Evolutionary conservation across 257 asterid genomes (phyloP), one percentile per base, ranked within the genome.

Genomic region (Cinchona pubescens): DNA sequence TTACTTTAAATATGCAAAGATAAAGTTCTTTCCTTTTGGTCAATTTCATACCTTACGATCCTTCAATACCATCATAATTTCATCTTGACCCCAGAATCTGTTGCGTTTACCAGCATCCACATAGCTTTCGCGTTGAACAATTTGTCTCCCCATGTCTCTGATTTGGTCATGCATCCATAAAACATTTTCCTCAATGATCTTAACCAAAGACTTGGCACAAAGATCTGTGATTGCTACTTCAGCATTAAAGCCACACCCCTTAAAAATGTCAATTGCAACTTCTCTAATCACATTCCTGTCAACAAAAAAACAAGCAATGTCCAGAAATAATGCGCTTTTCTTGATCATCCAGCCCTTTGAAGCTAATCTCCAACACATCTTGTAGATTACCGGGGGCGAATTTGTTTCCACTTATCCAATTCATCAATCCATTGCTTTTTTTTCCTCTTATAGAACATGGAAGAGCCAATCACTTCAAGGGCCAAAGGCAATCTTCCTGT

Each of bases 121-220:
- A 63, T 49, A 25, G 64, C 37, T 71, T 61, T 79, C 83, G 21
- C 51, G 37, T 19, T 42, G 63, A 51, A 82, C 86, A 21, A 82
- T 79, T 56, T 79, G 81, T 25, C 82, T 72, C 56, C 86, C 86
- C 86, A 82, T 82, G 34, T 82, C 79, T 72, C 83, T 77, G 60
- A 82, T 76, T 61, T 82, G 86, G 73, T 79, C 86, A 46, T 82
- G 86, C 83, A 82, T 82, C 86, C 86, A 82, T 48, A 82, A 62
- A 53, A 30, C 64, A 76, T 73, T 79, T 55, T 65, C 74, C 69
- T 69, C 77, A 30, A 79, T 71, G 32, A 82, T 66, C 76, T 69
- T 82, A 18, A 82, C 63, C 61, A 82, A 83, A 18, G 78, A 82
- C 60, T 74, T 79, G 40, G 74, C 70, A 12, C 64, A 29, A 43